Base-by-base conservation (phyloP, 2,329 filamentous ascomycete genomes). In the Curvularia sp. region DNA sequence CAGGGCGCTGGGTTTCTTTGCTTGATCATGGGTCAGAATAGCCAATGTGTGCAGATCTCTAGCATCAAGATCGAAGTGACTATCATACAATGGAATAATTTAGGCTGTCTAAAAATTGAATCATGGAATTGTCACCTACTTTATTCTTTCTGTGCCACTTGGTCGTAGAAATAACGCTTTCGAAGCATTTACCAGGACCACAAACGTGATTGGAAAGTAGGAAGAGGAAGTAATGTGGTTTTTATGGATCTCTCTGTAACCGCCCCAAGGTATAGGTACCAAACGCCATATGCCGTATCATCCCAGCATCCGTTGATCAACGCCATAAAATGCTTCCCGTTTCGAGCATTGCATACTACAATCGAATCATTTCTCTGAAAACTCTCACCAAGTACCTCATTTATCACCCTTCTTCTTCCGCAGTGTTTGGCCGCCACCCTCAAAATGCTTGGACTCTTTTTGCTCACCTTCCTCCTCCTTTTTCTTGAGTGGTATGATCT, bases 401-500 rank as follows among this genome's bases (percentile, higher is more conserved):
- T 77, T 77, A 41, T 78, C 77, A 1, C 75, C 77, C 80, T 92
- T 93, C 76, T 89, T 89, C 83, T 93, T 96, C 30, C 84, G 82
- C 1, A 97, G 79, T 5, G 90, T 95, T 77, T 97, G 91, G 0
- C 94, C 94, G 64, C 91, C 87, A 0, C 94, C 94, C 4, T 89
- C 87, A 77, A 97, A 97, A 32, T 75, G 69, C 18, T 89, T 90
- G 64, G 87, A 86, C 59, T 84, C 65, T 58, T 78, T 83, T n/a
- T 89, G 89, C 67, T 87, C 86, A 58, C 84, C 62, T 56, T 78
- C 83, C 3, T 85, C 83, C 59, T 88, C 89, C 56, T 89, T 87
- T 8, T 91, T 91, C 81, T 92, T 93, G 41, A 96, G 83, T 0
- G 94, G 94, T 77, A 90, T 96, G 74, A 97, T 85, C 71, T 96